Base-by-base conservation (phyloP, 106 monocot genomes). In the Dendrobium catenatum region DNA sequence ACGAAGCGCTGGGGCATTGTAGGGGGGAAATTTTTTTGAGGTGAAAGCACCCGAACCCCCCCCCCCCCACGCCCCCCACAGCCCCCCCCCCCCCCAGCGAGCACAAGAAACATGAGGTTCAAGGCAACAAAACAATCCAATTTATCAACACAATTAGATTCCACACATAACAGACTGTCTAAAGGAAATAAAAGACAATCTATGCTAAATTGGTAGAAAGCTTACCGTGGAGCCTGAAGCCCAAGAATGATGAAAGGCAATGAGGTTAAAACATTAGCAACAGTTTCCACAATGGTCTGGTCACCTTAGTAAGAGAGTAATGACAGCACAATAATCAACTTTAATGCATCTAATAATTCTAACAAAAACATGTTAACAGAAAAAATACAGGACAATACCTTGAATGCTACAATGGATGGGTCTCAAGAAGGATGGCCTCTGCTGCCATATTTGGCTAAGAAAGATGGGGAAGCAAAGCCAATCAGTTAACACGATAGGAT, bases 201-300 rank as follows among this genome's bases (percentile, higher is more conserved):
- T 68, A 31, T 33, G 6, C 18, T 5, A 2, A 7, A 42, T 58
- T 43, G 46, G 9, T 2, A 26, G 6, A 24, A 22, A 79, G 76
- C 87, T 83, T 85, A 82, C 96, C 96, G 76, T 84, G 96, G 93
- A 49, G 89, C 66, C 58, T 90, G 93, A 20, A 89, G 55, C 59
- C 96, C 96, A 56, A 96, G 90, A 79, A 89, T 79, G 81, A 96
- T 88, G 74, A 96, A 96, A 74, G 96, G 96, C 15, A 96, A 64
- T 40, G 96, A 96, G n/a, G 96, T 94, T 51, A 94, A 11, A 27
- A 96, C 96, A 81, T 96, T 96, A 43, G 85, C 96, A 80, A 90
- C 40, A 9, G 91, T 96, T 80, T 96, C 96, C 42, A 79, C 79
- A 44, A 90, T 26, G 73, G 49, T 80, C 59, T 78, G 83, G 78